Evolutionary conservation across 345 rosid genomes (phyloP).

Genomic region (Atalantia buxifolia): DNA sequence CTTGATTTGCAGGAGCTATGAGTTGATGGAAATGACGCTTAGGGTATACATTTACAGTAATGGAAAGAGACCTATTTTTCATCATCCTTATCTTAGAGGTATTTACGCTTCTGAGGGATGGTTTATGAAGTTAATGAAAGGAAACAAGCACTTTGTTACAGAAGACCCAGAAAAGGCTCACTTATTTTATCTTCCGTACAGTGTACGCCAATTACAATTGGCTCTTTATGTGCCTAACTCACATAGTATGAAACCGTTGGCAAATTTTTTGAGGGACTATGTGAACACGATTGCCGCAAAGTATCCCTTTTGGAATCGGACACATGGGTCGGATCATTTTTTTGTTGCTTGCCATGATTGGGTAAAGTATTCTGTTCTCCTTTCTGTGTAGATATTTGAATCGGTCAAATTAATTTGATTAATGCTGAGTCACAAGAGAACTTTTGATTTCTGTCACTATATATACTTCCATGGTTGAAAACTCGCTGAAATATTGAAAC

Average conservation of each 20-base stretch:
- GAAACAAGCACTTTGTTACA: slow-evolving; percentile 66
- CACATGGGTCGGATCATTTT: slow-evolving; percentile 89
- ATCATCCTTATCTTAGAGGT: slow-evolving; percentile 63
- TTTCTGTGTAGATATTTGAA: background rate
- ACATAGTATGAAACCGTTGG: slow-evolving; percentile 65
- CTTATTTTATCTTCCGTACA: slow-evolving; percentile 86
- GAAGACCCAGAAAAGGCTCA: slow-evolving; percentile 78
- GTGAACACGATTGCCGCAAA: slow-evolving; percentile 64
- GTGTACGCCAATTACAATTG: slow-evolving; percentile 63
- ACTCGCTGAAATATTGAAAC: background rate
- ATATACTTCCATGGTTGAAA: background rate
- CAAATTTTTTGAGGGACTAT: slow-evolving; percentile 56
- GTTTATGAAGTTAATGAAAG: slow-evolving; percentile 87
- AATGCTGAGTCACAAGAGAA: background rate
- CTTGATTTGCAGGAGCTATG: slow-evolving; percentile 63
- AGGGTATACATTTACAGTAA: slow-evolving; percentile 76
- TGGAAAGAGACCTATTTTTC: slow-evolving; percentile 76
- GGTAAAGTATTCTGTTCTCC: slow-evolving; percentile 41
- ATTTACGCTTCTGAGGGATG: slow-evolving; percentile 98
- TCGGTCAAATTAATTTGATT: background rate
- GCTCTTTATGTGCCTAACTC: slow-evolving; percentile 61
- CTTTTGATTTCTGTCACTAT: background rate
- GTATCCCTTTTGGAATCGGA: slow-evolving; percentile 89
- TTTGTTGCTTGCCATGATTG: slow-evolving; percentile 98
- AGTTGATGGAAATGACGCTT: slow-evolving; percentile 81